phyloP scores from a whole-genome alignment of 345 rosid species.

The Punica granatum region DNA sequence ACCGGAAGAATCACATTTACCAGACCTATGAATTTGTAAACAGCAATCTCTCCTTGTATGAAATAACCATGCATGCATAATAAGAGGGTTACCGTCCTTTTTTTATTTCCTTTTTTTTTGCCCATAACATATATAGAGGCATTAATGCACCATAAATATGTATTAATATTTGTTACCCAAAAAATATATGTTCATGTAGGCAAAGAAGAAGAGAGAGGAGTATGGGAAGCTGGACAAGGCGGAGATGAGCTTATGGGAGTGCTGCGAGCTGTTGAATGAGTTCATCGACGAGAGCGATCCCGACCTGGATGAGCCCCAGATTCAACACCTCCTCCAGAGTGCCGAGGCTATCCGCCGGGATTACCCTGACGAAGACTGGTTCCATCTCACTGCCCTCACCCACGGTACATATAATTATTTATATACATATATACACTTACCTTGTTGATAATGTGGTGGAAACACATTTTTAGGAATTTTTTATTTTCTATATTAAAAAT shows the following conservation, averaged over 20 bases:
- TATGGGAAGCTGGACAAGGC: conserved; percentile 37
- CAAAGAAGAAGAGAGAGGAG: conserved; percentile 37
- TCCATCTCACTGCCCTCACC: conserved; percentile 57
- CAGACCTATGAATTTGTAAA: conserved; percentile 50
- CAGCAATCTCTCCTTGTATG: too few species aligned
- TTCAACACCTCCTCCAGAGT: conserved; percentile 55
- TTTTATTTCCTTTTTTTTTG: too few species aligned
- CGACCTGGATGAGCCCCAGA: conserved; percentile 68
- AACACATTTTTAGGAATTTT: too few species aligned
- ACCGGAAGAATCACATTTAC: conserved; percentile 45
- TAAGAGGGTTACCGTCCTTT: too few species aligned
- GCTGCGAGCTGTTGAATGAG: conserved; percentile 51
- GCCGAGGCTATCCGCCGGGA: conserved; percentile 64
- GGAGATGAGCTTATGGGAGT: conserved; percentile 74
- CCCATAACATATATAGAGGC: too few species aligned
- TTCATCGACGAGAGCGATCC: conserved; percentile 68
- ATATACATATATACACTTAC: too few species aligned
- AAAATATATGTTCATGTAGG: too few species aligned
- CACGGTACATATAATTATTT: conserved; percentile 32
- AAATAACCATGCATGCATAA: too few species aligned
- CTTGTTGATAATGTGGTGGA: too few species aligned
- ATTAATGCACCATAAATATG: too few species aligned
- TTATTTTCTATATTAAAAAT: not conserved
- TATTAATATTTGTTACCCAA: too few species aligned
- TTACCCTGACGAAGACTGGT: conserved; percentile 63